Conservation (phyloP, 331 rosid species). For the Acacia pycnantha region DNA sequence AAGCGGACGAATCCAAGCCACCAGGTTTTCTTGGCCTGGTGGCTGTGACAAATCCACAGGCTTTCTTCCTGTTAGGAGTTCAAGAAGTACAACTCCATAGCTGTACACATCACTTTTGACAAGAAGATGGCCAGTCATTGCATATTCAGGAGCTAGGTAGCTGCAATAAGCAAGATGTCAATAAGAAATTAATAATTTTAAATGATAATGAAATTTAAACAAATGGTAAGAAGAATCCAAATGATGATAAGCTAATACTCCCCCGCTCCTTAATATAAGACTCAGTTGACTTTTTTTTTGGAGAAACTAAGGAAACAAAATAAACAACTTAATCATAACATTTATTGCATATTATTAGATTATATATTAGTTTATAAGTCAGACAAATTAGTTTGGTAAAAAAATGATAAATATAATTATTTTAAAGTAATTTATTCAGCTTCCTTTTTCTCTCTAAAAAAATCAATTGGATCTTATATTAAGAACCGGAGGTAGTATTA, state of each 20-base stretch:
- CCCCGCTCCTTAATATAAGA: too few species aligned
- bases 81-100: slow-evolving; percentile 96
- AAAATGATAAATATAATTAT: too few species aligned
- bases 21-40: slow-evolving; percentile 93
- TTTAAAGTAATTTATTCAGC: too few species aligned
- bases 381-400: too few species aligned
- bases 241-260: too few species aligned
- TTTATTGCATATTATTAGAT: too few species aligned
- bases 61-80: slow-evolving; percentile 89
- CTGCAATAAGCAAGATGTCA: slow-evolving; percentile 52
- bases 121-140: slow-evolving; percentile 98
- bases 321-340: too few species aligned
- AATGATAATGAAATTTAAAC: background rate
- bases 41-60: slow-evolving; percentile 96
- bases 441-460: too few species aligned
- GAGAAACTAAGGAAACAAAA: too few species aligned
- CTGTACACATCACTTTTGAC: slow-evolving; percentile 98
- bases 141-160: slow-evolving; percentile 97
- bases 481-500: background rate
- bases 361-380: too few species aligned
- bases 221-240: background rate
- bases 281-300: too few species aligned
- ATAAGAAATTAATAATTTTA: background rate
- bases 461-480: too few species aligned
- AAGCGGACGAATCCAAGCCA: slow-evolving; percentile 88